These are phyloP conservation scores for Hypomyces rosellus DNA, from an alignment of 2,329 filamentous ascomycete species.

Conservation along the genomic window DNA sequence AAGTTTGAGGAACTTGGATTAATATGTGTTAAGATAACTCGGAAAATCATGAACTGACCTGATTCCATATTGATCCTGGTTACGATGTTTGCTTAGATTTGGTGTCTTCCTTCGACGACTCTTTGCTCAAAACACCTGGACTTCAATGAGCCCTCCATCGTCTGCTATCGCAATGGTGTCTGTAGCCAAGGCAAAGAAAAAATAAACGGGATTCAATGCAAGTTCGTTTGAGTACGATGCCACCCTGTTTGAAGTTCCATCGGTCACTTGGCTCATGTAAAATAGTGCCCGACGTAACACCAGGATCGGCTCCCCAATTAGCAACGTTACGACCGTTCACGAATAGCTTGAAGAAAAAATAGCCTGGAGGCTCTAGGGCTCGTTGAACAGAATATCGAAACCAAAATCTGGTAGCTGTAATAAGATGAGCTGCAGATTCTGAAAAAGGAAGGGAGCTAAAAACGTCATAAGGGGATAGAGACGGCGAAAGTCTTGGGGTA, in stretches of 20 bases:
- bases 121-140: slow-evolving; percentile 47
- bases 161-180: slow-evolving; percentile 36
- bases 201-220: slow-evolving; percentile 46
- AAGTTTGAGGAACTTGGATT: not conserved
- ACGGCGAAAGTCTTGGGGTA: not conserved
- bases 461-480: not conserved
- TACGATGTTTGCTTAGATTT: slow-evolving; percentile 36
- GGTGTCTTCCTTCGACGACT: slow-evolving; percentile 38
- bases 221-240: slow-evolving; percentile 25
- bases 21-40: not conserved
- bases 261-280: slow-evolving; percentile 42
- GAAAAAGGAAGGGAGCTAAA: not conserved
- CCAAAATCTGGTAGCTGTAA: slow-evolving; percentile 45
- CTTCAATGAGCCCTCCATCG: slow-evolving; percentile 50
- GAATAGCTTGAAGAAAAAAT: slow-evolving; percentile 49
- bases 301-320: slow-evolving; percentile 45
- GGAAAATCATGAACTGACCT: slow-evolving; percentile 34
- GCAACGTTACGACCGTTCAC: slow-evolving; percentile 49
- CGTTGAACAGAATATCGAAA: slow-evolving; percentile 41
- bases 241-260: slow-evolving; percentile 35
- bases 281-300: slow-evolving; percentile 31
- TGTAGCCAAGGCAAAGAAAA: slow-evolving; percentile 39
- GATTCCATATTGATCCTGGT: slow-evolving; percentile 46
- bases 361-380: slow-evolving; percentile 27
- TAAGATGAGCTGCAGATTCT: slow-evolving; percentile 6